These are phyloP conservation scores for Piromyces finnis DNA, from an alignment of 192 early-diverging fungal species.

Conservation along the genomic window DNA sequence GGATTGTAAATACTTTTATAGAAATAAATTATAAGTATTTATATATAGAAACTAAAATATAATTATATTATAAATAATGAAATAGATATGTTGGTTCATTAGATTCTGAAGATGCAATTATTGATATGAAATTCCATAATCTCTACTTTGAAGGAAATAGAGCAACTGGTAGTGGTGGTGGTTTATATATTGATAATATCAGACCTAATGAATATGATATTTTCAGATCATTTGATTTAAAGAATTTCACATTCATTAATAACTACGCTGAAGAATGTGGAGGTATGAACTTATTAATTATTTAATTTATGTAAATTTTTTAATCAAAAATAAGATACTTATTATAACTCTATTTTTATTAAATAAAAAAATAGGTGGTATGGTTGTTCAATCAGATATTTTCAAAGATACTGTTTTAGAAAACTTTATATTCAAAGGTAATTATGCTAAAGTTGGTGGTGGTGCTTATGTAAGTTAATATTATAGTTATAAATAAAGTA, in stretches of 20 bases:
- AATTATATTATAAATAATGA: background rate
- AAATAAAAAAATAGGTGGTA: background rate
- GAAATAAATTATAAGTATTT: too few species aligned
- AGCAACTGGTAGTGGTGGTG: background rate
- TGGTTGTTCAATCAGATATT: background rate
- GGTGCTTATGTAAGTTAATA: background rate
- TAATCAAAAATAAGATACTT: too few species aligned
- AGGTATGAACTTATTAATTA: background rate
- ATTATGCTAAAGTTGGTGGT: background rate
- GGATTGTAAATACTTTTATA: background rate
- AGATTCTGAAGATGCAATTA: background rate
- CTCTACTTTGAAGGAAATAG: background rate
- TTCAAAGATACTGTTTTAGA: background rate
- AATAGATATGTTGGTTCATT: background rate
- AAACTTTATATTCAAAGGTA: background rate
- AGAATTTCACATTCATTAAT: background rate
- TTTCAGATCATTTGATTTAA: background rate
- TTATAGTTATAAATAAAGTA: too few species aligned
- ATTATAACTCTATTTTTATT: too few species aligned
- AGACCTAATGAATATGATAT: background rate
- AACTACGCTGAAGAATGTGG: background rate
- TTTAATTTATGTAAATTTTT: too few species aligned
- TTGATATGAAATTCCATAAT: background rate
- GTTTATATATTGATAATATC: background rate
- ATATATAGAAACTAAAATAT: too few species aligned